A percentile compares a stretch with the other conserved stretches of the same genome.
These are phyloP conservation scores for Leccinum ochraceum DNA, from an alignment of 768 basidiomycete genomes.

Conservation along the genomic window DNA sequence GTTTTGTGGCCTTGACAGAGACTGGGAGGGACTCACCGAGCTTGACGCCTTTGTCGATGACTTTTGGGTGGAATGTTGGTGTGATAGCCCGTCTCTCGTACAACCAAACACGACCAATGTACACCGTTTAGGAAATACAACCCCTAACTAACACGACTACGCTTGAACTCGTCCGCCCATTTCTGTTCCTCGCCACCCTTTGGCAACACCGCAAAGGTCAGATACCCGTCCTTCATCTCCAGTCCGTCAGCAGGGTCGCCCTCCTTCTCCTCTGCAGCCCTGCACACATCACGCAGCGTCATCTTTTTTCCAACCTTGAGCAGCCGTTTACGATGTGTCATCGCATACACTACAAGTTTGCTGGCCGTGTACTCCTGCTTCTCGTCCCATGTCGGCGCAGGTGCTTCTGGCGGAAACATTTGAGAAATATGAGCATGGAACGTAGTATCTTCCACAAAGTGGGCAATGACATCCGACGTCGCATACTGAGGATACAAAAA, in stretches of 20 bases:
- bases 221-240: constrained; percentile 78
- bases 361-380: constrained; percentile 63
- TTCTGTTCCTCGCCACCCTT: constrained; percentile 74
- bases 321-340: constrained; percentile 71
- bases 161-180: constrained; percentile 91
- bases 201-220: constrained; percentile 78
- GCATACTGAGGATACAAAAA: constrained; percentile 91
- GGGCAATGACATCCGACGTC: constrained; percentile 84
- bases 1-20: constrained; percentile 20
- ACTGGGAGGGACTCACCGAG: constrained; percentile 60
- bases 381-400: constrained; percentile 75
- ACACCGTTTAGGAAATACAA: constrained; percentile 16
- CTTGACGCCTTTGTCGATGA: constrained; percentile 60
- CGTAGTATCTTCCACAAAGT: constrained; percentile 83
- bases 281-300: constrained; percentile 77
- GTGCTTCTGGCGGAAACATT: constrained; percentile 80
- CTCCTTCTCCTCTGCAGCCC: constrained; percentile 57
- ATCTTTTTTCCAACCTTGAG: constrained; percentile 93
- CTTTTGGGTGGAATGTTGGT: constrained; percentile 22
- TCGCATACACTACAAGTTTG: constrained; percentile 79
- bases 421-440: constrained; percentile 73
- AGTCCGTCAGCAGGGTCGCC: constrained; percentile 73
- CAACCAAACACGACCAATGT: constrained; percentile 35
- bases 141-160: constrained; percentile 29
- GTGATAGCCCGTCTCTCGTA: constrained; percentile 6